Conservation (phyloP, 73 alveolate genomes). For the Tetrahymena malaccensis region DNA sequence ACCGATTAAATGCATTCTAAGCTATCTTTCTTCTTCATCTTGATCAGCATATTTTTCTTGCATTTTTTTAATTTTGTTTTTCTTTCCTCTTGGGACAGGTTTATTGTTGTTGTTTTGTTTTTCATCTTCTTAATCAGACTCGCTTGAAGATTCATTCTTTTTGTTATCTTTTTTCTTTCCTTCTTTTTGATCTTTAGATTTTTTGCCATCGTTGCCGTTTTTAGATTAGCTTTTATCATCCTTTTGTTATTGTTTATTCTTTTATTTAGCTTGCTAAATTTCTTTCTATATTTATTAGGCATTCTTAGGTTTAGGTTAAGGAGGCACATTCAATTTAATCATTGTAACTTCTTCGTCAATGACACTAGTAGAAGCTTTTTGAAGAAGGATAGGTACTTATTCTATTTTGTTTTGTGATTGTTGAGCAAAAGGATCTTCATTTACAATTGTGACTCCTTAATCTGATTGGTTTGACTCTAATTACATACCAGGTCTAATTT, state of each 20-base stretch:
- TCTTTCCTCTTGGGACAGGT: conserved; percentile 49
- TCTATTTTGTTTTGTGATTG: background rate
- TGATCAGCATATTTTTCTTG: conserved; percentile 80
- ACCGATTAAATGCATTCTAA: conserved; percentile 65
- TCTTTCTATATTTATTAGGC: conserved; percentile 6
- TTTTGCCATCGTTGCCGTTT: background rate
- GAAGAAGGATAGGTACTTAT: conserved; percentile 13
- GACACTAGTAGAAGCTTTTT: conserved; percentile 7
- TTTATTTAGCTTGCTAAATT: conserved; percentile 2
- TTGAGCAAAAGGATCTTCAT: background rate
- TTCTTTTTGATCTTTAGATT: background rate
- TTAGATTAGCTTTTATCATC: conserved; percentile 32
- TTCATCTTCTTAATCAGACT: background rate
- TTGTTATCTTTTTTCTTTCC: conserved; percentile 4
- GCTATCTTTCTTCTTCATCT: conserved; percentile 80
- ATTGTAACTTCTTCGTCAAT: background rate
- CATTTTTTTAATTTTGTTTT: conserved; percentile 61
- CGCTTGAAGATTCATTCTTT: conserved; percentile 1
- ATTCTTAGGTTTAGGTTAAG: conserved; percentile 8
- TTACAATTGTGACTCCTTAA: background rate
- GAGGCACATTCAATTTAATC: background rate
- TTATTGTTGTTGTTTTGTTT: background rate
- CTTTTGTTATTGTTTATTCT: conserved; percentile 29
- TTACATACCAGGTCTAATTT: background rate
- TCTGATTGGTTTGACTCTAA: background rate